A percentile compares a stretch with the other conserved stretches of the same genome.
phyloP scores from a whole-genome alignment of 1,284 basidiomycete genomes.

The Boletellus deceptivus region DNA sequence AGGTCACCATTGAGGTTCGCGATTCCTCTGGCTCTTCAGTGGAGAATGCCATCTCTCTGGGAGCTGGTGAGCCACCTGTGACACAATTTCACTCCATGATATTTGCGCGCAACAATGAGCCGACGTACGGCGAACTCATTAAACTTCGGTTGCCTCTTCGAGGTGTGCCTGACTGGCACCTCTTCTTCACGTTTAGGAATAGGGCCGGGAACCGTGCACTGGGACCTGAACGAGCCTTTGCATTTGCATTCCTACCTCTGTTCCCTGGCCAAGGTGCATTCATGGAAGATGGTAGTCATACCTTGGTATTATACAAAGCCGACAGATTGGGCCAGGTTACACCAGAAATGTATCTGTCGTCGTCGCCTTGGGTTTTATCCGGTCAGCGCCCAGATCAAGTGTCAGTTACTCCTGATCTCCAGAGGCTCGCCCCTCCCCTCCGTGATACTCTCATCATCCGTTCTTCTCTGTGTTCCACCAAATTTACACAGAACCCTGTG shows the following conservation, averaged over 20 bases:
- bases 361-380: conserved; percentile 56
- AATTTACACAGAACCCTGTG: conserved; percentile 89
- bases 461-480: conserved; percentile 89
- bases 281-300: conserved; percentile 89
- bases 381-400: conserved; percentile 61
- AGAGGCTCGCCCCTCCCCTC: conserved; percentile 64
- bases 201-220: conserved; percentile 56
- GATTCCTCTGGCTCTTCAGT: conserved; percentile 72
- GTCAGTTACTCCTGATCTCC: conserved; percentile 59
- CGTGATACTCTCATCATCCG: conserved; percentile 82
- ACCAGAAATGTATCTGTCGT: conserved; percentile 66
- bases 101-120: conserved; percentile 80
- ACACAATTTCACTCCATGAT: conserved; percentile 89
- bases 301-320: conserved; percentile 78
- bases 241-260: conserved; percentile 90
- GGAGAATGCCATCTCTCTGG: conserved; percentile 77
- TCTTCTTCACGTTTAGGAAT: conserved; percentile 93
- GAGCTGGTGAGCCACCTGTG: conserved; percentile 80
- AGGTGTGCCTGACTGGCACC: conserved; percentile 77
- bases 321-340: conserved; percentile 64
- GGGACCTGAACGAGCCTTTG: conserved; percentile 77
- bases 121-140: conserved; percentile 91
- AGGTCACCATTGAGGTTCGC: conserved; percentile 89
- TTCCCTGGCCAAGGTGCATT: conserved; percentile 79
- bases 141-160: conserved; percentile 80